Evolutionary conservation across 2,329 filamentous ascomycete species (phyloP), one percentile per base, ranked within the genome.

Genomic region (Pseudocercospora cruenta): DNA sequence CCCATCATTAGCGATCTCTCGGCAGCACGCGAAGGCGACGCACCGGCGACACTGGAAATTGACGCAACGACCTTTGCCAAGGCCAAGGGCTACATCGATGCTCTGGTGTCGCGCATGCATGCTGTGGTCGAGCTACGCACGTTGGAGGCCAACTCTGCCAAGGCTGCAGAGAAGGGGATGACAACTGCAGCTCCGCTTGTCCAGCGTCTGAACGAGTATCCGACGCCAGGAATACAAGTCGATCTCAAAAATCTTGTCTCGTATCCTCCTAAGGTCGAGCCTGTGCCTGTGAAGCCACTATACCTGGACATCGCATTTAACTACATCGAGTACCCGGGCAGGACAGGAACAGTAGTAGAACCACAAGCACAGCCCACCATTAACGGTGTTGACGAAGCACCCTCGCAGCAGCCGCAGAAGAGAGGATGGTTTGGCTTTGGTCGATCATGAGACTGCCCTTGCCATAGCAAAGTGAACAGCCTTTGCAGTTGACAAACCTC

Each of bases 221-320:
- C 92, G 1, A 80, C 84, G 3, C 86, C 86, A 26, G 88, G 86
- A 33, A 70, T 71, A 24, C 73, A 77, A 10, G 86, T 93, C 9
- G 89, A 97, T 76, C 83, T 97, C 26, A 84, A 84, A 49, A 94
- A 94, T 71, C 82, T 99, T 26, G 94, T 98, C 55, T 87, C 89
- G 4, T 97, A 94, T 78, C 95, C 95, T 12, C 94, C 94, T 1
- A 91, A 89, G 76, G 82, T 97, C 71, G 88, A 92, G 68, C 86
- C 91, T 1, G 88, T 98, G 45, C 93, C 95, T 0, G 90, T 97
- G 60, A 99, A 99, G 82, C 95, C 95, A 28, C 85, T 98, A 36
- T 98, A 98, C 84, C 87, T 98, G 66, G 95, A 99, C 76, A 90
- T 97, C 7, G 95, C 95, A 9, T 99, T 93, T 91, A 98, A 98